Evolutionary conservation across 2,329 filamentous ascomycete species (phyloP).

Genomic region (Gnomoniopsis sp.): DNA sequence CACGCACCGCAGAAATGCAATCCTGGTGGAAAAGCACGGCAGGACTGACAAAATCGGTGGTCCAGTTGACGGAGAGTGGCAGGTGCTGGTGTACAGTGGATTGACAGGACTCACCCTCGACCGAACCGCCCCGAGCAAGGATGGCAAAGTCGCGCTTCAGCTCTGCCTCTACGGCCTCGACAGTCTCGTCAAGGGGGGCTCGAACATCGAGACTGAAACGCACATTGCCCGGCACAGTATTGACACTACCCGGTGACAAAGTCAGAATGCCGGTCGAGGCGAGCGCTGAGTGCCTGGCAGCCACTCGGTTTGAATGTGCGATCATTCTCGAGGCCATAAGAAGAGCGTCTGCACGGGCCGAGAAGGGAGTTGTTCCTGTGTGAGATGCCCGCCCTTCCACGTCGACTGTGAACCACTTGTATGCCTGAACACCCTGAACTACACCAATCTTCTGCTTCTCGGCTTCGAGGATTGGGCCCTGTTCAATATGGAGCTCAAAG

Average conservation of each 20-base stretch:
- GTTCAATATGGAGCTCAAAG: constrained; percentile 84
- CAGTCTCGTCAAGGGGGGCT: constrained; percentile 50
- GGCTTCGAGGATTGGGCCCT: constrained; percentile 71
- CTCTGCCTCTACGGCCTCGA: constrained; percentile 54
- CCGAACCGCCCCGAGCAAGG: constrained; percentile 56
- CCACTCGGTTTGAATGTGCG: constrained; percentile 60
- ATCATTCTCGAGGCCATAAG: constrained; percentile 67
- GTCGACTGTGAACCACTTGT: constrained; percentile 68
- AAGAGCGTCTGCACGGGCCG: constrained; percentile 60
- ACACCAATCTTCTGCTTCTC: constrained; percentile 62
- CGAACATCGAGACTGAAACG: constrained; percentile 68
- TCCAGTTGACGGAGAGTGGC: constrained; percentile 49
- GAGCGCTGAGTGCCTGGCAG: constrained; percentile 56
- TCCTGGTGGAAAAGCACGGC: constrained; percentile 64
- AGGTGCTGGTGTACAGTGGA: constrained; percentile 32
- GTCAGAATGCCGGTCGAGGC: constrained; percentile 68
- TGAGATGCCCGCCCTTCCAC: constrained; percentile 67
- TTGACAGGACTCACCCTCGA: constrained; percentile 33
- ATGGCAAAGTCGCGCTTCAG: constrained; percentile 55
- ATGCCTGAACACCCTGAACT: constrained; percentile 71
- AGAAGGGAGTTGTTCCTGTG: constrained; percentile 66
- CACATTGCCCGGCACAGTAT: constrained; percentile 69
- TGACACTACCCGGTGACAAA: constrained; percentile 64
- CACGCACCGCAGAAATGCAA: constrained; percentile 63
- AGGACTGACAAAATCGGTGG: constrained; percentile 57